Evolutionary conservation across 345 rosid species (phyloP).

Genomic region (Hibiscus trionum): DNA sequence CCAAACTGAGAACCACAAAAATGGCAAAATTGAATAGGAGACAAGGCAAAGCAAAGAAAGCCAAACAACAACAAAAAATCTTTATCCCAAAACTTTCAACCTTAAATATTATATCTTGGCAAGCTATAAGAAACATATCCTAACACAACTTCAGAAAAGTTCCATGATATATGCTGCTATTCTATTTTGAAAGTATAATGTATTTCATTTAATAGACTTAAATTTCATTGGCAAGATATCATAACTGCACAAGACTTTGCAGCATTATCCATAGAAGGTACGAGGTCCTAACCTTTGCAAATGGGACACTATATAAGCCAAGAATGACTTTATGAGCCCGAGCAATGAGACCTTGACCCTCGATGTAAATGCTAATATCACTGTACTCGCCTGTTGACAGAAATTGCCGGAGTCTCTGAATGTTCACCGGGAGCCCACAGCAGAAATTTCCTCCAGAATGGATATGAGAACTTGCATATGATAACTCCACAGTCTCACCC

Average conservation of each 20-base stretch:
- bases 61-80: constrained; percentile 1
- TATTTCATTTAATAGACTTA: background rate
- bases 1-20: background rate
- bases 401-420: constrained; percentile 46
- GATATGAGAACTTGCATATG: constrained; percentile 42
- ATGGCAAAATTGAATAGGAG: background rate
- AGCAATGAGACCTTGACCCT: constrained; percentile 57
- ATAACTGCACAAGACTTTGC: background rate
- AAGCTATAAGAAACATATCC: constrained; percentile 5
- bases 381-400: constrained; percentile 45
- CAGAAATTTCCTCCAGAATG: constrained; percentile 45
- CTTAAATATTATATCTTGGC: background rate
- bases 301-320: constrained; percentile 83
- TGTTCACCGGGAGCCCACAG: constrained; percentile 57
- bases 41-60: background rate
- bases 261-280: background rate
- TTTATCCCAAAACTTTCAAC: background rate
- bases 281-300: constrained; percentile 61
- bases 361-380: constrained; percentile 52
- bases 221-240: background rate
- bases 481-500: constrained; percentile 54
- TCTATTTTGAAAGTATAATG: background rate
- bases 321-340: constrained; percentile 71
- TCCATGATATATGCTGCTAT: background rate
- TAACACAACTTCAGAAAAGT: background rate